A percentile compares a stretch with the other conserved stretches of the same genome.
phyloP scores from a whole-genome alignment of 2,329 filamentous ascomycete species.

The Claviceps sp. region DNA sequence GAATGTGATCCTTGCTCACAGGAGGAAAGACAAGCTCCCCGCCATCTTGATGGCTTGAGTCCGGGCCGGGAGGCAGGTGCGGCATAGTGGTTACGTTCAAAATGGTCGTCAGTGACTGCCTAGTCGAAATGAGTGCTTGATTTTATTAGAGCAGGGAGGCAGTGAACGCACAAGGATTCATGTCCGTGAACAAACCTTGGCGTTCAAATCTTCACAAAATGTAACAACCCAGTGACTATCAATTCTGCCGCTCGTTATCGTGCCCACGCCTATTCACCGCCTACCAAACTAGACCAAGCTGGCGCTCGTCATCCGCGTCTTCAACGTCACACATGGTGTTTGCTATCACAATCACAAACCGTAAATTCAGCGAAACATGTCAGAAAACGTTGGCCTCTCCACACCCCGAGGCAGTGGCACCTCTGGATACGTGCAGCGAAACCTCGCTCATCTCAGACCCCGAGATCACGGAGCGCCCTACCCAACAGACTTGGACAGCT shows the following conservation, averaged over 20 bases:
- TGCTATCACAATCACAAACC: background rate
- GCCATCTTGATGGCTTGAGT: constrained; percentile 7
- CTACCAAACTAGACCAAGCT: constrained; percentile 2
- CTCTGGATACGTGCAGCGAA: constrained; percentile 94
- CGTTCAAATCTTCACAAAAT: background rate
- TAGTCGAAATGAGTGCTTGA: background rate
- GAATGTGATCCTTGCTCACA: constrained; percentile 71
- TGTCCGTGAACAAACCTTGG: background rate
- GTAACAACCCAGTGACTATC: constrained; percentile 10
- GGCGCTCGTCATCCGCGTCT: background rate
- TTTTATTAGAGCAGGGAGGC: background rate
- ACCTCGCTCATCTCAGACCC: constrained; percentile 74
- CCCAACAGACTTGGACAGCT: constrained; percentile 51
- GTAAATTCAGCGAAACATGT: constrained; percentile 43
- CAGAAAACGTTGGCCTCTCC: constrained; percentile 89
- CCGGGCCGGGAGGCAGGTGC: constrained; percentile 15
- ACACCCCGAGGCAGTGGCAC: constrained; percentile 92
- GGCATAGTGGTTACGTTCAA: constrained; percentile 16
- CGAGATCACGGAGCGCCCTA: constrained; percentile 74
- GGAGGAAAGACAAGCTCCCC: constrained; percentile 58
- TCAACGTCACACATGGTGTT: background rate
- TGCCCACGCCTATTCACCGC: constrained; percentile 10
- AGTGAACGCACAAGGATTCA: background rate
- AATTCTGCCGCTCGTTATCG: constrained; percentile 14
- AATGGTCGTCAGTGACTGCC: background rate